Evolutionary conservation across 2,329 filamentous ascomycete genomes (phyloP).

Genomic region (Hymenoscyphus scutula): DNA sequence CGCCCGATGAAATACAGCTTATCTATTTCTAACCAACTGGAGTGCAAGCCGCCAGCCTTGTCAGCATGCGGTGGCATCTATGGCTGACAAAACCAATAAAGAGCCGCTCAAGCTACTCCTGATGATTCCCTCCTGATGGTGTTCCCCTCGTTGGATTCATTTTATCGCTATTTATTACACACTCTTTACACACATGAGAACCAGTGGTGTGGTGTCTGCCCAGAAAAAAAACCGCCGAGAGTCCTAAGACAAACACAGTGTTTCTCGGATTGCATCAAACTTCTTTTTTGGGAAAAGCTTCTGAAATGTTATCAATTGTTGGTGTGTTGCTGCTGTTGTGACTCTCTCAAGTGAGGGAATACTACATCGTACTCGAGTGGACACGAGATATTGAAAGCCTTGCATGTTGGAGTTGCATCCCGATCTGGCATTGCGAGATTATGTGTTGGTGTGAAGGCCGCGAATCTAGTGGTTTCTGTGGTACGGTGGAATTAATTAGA

Average conservation of each 20-base stretch:
- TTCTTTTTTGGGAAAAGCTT: background rate
- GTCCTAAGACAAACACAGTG: background rate
- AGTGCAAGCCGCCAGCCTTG: background rate
- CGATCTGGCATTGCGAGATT: background rate
- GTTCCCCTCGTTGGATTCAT: background rate
- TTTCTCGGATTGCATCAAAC: background rate
- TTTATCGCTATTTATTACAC: background rate
- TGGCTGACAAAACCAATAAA: constrained; percentile 1
- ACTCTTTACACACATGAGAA: background rate
- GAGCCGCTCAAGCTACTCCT: background rate
- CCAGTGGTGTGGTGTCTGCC: background rate
- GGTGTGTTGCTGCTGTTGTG: background rate
- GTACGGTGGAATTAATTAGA: background rate
- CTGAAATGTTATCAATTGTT: background rate
- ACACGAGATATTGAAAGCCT: background rate
- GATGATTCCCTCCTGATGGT: too few species aligned
- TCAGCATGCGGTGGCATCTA: background rate
- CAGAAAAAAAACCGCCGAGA: background rate
- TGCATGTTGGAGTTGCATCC: background rate
- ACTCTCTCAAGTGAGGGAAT: constrained; percentile 1
- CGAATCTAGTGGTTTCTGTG: constrained; percentile 1
- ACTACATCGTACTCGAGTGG: background rate
- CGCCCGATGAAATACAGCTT: background rate
- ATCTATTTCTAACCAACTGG: background rate
- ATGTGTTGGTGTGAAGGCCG: background rate